Evolutionary conservation across 73 alveolate genomes (phyloP).

Genomic region (Paramecium octaurelia): DNA sequence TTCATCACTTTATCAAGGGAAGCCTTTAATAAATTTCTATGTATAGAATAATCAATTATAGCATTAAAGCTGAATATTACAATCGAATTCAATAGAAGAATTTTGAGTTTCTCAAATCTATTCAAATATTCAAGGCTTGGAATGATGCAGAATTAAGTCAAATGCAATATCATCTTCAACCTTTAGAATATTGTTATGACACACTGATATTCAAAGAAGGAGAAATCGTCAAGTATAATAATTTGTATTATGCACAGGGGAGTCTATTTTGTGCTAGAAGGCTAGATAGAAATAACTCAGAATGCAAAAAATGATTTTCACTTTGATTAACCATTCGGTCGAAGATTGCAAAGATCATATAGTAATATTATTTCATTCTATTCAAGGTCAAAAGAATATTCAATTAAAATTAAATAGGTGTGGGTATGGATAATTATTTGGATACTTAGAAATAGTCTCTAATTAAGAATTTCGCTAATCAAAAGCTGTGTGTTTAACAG

Average conservation of each 20-base stretch:
- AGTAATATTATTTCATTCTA: neutral
- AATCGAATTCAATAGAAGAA: neutral
- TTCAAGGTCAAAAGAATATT: neutral
- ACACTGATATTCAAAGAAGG: neutral
- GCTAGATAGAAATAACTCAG: neutral
- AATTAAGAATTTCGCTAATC: neutral
- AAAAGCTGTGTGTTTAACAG: conserved; percentile 37
- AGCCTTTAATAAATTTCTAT: conserved; percentile 36
- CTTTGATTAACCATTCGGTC: neutral
- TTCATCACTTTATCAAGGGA: conserved; percentile 33
- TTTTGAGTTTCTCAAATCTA: neutral
- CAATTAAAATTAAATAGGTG: neutral
- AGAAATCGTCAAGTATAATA: neutral
- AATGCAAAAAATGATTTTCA: neutral
- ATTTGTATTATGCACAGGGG: neutral
- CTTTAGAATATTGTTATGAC: neutral
- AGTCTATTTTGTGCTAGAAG: conserved; percentile 26
- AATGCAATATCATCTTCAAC: conserved; percentile 33
- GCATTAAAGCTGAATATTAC: conserved; percentile 25
- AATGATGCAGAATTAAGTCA: conserved; percentile 28
- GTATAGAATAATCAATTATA: neutral
- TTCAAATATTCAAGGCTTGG: neutral
- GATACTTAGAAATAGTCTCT: neutral
- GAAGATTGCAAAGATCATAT: neutral
- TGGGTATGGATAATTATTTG: conserved; percentile 37